Percentiles rank a stretch among this genome's conserved stretches.
These are phyloP conservation scores for Ceratopteris richardii DNA, from an alignment of 75 land plant genomes.

Conservation along the genomic window DNA sequence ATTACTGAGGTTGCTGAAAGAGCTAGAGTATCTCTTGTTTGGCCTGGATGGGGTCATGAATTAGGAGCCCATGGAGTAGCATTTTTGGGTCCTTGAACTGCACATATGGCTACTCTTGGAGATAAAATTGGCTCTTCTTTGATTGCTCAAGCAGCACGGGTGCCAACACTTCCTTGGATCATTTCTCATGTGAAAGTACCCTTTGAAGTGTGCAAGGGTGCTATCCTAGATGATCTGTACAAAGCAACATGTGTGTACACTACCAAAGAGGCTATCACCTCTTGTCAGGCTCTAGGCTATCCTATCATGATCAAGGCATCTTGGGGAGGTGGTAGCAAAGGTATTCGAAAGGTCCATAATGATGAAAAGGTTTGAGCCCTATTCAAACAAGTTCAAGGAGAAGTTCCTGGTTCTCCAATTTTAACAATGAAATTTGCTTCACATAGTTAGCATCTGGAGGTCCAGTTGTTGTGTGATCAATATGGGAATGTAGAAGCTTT, in stretches of 20 bases:
- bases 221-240: slow-evolving; percentile 82
- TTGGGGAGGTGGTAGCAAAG: slow-evolving; percentile 99
- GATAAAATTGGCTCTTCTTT: slow-evolving; percentile 97
- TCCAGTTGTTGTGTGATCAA: slow-evolving; percentile 89
- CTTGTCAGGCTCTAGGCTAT: slow-evolving; percentile 86
- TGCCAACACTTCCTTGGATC: slow-evolving; percentile 98
- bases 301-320: slow-evolving; percentile 99
- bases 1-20: slow-evolving; percentile 97
- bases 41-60: slow-evolving; percentile 99
- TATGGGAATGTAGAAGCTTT: slow-evolving; percentile 97
- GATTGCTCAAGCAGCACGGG: slow-evolving; percentile 97
- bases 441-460: slow-evolving; percentile 98
- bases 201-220: slow-evolving; percentile 52
- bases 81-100: slow-evolving; percentile 90
- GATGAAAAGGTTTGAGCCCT: slow-evolving; percentile 94
- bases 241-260: slow-evolving; percentile 80
- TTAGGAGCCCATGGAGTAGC: slow-evolving; percentile 59
- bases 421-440: slow-evolving; percentile 98
- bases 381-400: slow-evolving; percentile 99
- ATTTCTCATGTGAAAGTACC: slow-evolving; percentile 89
- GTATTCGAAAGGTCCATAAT: slow-evolving; percentile 98
- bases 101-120: slow-evolving; percentile 91
- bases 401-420: slow-evolving; percentile 98
- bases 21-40: slow-evolving; percentile 89
- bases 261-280: slow-evolving; percentile 82